Evolutionary conservation across 2,329 filamentous ascomycete genomes (phyloP), one percentile per base, ranked within the genome.

Genomic region (Fusarium lateritium): DNA sequence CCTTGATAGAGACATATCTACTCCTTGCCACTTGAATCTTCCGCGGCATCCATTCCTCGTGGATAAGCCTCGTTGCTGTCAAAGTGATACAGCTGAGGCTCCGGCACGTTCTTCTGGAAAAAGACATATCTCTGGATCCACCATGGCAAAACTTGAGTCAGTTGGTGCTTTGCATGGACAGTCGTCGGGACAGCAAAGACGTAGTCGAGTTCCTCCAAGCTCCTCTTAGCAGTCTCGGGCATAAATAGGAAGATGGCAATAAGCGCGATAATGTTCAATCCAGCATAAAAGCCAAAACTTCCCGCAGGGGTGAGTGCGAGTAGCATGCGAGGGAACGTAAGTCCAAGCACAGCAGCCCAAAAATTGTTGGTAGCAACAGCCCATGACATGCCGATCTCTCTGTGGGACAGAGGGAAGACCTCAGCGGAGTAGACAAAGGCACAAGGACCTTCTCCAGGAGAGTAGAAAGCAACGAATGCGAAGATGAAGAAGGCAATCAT

Each of bases 391-490:
- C 87, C 88, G 14, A 89, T 81, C 69, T 89, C 87, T 67, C 87
- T 80, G 74, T 89, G 86, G 2, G 84, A 86, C 0, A 89, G 81
- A 1, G 87, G 87, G 75, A 89, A 89, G 5, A 88, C 86, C 72
- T 89, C 87, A 6, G 88, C 86, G 1, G 82, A 84, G 77, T 89
- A 89, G 14, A 83, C 83, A 74, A 88, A 89, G 0, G 86, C 85
- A 11, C 88, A 86, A 0, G 86, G 82, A 0, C 88, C 87, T 78
- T 89, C 87, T 21, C 77, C 74, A 0, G 88, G 87, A 0, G 86
- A 89, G 75, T 90, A 91, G 69, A 89, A 89, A 2, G 86, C 87
- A 1, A 83, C 85, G 68, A 91, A 91, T 7, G 91, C 72, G 77
- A 88, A 91, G 58, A 90, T 79, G 69, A 90, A 90, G 6, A 88